Evolutionary conservation across 768 basidiomycete genomes (phyloP).

Genomic region (Mycena metata): DNA sequence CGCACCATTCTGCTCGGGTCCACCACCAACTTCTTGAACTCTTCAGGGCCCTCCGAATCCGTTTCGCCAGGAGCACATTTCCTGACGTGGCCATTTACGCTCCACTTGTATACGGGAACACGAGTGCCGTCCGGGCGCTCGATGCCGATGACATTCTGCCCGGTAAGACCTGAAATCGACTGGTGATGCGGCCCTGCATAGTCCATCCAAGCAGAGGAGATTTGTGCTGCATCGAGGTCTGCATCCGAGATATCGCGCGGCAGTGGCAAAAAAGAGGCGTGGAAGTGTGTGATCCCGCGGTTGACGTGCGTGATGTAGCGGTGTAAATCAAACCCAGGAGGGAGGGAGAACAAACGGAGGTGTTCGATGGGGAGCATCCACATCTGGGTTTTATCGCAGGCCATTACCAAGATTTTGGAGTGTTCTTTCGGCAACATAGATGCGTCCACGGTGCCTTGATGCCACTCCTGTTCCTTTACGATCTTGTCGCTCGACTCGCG

Average conservation of each 20-base stretch:
- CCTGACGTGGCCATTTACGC: slow-evolving; percentile 1
- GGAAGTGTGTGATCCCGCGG: slow-evolving; percentile 27
- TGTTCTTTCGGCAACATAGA: neutral
- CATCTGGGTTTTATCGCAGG: neutral
- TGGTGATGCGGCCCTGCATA: neutral
- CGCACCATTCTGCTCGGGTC: slow-evolving; percentile 24
- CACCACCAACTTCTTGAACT: slow-evolving; percentile 8
- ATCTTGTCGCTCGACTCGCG: neutral
- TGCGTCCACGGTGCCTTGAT: neutral
- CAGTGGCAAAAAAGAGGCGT: slow-evolving; percentile 7
- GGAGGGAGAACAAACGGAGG: neutral
- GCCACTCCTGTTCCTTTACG: neutral
- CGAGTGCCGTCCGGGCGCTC: neutral
- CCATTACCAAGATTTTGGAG: neutral
- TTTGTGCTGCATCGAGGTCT: neutral
- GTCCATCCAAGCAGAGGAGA: neutral
- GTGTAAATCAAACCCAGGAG: slow-evolving; percentile 6
- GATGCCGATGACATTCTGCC: slow-evolving; percentile 16
- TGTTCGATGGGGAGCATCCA: neutral
- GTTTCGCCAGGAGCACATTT: slow-evolving; percentile 21
- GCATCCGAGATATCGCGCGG: slow-evolving; percentile 16
- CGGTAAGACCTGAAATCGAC: neutral
- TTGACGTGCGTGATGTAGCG: slow-evolving; percentile 30
- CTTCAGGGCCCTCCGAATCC: slow-evolving; percentile 15
- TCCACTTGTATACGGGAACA: neutral